Percentiles rank a stretch among this genome's conserved stretches.
Evolutionary conservation across 2,329 filamentous ascomycete genomes (phyloP).

Genomic region (Chaetothyriales sp.): DNA sequence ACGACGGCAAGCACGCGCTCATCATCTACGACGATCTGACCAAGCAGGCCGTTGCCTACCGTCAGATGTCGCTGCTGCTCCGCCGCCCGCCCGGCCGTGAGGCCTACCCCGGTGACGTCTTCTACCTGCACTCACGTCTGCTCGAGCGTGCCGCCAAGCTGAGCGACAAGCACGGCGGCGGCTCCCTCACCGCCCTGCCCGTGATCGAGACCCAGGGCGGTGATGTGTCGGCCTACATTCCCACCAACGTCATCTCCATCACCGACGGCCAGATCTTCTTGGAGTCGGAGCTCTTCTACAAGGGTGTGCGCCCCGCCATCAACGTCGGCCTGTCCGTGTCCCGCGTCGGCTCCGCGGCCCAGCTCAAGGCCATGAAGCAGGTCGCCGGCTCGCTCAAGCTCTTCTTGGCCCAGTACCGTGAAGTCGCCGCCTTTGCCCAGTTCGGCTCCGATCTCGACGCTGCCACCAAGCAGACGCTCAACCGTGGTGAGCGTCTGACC

Average conservation of each 20-base stretch:
- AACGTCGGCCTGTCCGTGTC: slow-evolving; percentile 99
- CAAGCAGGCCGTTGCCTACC: slow-evolving; percentile 95
- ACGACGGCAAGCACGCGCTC: slow-evolving; percentile 75
- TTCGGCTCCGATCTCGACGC: slow-evolving; percentile 99
- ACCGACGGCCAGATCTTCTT: slow-evolving; percentile 99
- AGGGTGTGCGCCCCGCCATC: slow-evolving; percentile 99
- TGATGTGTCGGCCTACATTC: slow-evolving; percentile 99
- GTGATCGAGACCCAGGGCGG: slow-evolving; percentile 99
- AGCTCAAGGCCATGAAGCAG: slow-evolving; percentile 99
- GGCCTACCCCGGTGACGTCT: slow-evolving; percentile 97
- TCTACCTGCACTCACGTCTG: slow-evolving; percentile 98
- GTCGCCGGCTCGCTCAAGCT: slow-evolving; percentile 99
- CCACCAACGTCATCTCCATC: slow-evolving; percentile 99
- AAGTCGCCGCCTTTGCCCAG: slow-evolving; percentile 97
- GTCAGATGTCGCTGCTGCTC: slow-evolving; percentile 97
- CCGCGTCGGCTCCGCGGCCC: slow-evolving; percentile 97
- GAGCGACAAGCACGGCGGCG: slow-evolving; percentile 86
- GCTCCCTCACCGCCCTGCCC: slow-evolving; percentile 92
- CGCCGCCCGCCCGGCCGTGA: slow-evolving; percentile 97
- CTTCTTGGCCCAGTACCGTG: slow-evolving; percentile 99
- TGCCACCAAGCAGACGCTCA: slow-evolving; percentile 95
- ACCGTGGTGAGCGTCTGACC: slow-evolving; percentile 94
- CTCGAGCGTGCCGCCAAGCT: slow-evolving; percentile 99
- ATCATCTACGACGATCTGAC: slow-evolving; percentile 87
- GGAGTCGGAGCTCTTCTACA: slow-evolving; percentile 99